Evolutionary conservation across 495 filamentous ascomycete species (phyloP), one percentile per base, ranked within the genome.

Genomic region (Choiromyces venosus): DNA sequence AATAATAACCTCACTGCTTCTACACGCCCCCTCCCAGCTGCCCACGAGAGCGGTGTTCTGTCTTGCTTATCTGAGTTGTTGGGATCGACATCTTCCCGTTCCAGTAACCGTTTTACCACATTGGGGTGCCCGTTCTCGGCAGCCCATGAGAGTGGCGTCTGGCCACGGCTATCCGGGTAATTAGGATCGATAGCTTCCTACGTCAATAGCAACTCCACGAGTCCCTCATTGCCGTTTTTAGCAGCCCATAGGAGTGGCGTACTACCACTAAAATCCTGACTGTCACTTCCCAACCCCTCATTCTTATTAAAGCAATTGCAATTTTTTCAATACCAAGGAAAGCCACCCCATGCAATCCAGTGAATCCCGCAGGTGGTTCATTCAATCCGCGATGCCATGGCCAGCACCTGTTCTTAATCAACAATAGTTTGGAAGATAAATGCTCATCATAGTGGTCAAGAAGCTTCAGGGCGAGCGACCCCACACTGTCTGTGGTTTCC

Each of bases 1-100:
- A 82, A 68, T 12, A 84, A 69, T 14, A 81, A 64, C 61, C 65
- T 66, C 36, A 81, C 78, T 2, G 79, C 75, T 16, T 64, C 68
- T 39, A 78, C 68, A 35, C 80, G 72, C n/a, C 81, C 79, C 35
- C 74, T 75, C 61, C 73, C 66, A 46, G 82, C 79, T 33, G 81
- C 82, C 71, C 70, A 76, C 16, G 74, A 83, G 10, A 83, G 78
- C 38, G 82, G 77, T 39, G 82, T 78, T 66, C 56, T 67, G 38
- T 66, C 68, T 35, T 73, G 36, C n/a, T 35, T 66, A 52, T 56
- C 46, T 70, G 67, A 10, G 25, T 38, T 10, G 46, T 77, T 71
- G 35, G 83, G 68, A 18, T 82, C 70, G 36, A 83, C 78, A 40
- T 70, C 76, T 19, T 72, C 74, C 33, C 42, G 72, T 19, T 75